Base-by-base conservation (phyloP, 1,284 basidiomycete species). In the Apiotrichum siamense region DNA sequence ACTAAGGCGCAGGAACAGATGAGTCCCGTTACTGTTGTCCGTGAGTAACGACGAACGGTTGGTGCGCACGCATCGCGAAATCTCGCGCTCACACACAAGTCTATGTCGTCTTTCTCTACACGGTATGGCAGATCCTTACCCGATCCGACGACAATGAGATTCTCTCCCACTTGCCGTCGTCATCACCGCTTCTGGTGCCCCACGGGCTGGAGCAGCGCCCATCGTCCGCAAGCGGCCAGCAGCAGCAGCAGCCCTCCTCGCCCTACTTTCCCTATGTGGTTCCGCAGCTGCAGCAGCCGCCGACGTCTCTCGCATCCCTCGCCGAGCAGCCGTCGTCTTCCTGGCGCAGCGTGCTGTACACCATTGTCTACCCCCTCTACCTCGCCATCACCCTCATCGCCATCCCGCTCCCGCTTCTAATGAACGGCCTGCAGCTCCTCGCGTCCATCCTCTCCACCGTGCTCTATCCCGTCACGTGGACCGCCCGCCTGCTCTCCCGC, bases 61-160 rank as follows among this genome's bases (percentile, higher is more conserved):
- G n/a, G n/a, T n/a, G n/a, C 4, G 1, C 17, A 36, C 20, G 17
- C 32, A 20, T 12, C 15, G 3, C 10, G 2, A 13, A 23, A 13
- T 7, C 7, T 36, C 13, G 9, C 44, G 12, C 45, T 17, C 42
- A 23, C 20, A 10, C 47, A 13, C 10, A 52, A 73, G 68, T 69
- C 49, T 73, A 71, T 49, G 69, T 72, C 40, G 60, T 66, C 12
- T 63, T 58, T 43, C 54, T 68, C 54, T 72, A 69, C 55, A 33
- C 69, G 23, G 61, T 71, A 38, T 70, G 64, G 60, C 69, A 71
- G 44, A 67, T 72, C 46, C 61, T 72, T 12, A 70, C 70, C 13
- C 63, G 70, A 17, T 62, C 65, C 15, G 66, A 69, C 50, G 69
- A 70, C n/a, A 29, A 50, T 31, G 70, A 72, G 52, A 64, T 68